phyloP scores from a whole-genome alignment of 768 basidiomycete genomes.

The Boletellus sp. region DNA sequence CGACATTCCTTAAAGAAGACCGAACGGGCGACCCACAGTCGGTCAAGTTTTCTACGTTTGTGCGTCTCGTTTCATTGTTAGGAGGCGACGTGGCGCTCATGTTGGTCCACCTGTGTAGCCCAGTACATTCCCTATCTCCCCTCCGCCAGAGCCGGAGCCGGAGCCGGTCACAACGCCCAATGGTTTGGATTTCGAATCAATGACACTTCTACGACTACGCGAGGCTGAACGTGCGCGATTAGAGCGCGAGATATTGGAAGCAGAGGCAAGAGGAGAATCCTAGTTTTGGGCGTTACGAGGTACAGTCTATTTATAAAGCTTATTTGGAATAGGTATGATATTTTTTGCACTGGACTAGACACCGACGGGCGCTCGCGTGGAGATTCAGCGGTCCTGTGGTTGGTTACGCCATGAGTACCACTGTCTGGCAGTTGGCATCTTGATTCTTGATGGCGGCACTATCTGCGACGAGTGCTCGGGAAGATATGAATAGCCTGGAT shows the following conservation, averaged over 20 bases:
- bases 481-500: no score
- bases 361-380: background rate
- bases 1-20: constrained; percentile 21
- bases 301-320: constrained; percentile 10
- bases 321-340: constrained; percentile 3
- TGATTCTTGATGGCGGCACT: no score
- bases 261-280: constrained; percentile 44
- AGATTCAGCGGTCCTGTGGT: background rate
- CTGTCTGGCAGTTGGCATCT: background rate
- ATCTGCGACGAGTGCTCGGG: background rate
- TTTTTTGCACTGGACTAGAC: background rate
- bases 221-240: constrained; percentile 77
- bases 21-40: constrained; percentile 3
- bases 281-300: constrained; percentile 10
- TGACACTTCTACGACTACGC: constrained; percentile 76
- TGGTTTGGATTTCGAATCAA: constrained; percentile 70
- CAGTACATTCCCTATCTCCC: constrained; percentile 12
- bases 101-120: constrained; percentile 13
- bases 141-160: constrained; percentile 20
- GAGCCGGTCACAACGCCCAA: no score
- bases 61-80: background rate
- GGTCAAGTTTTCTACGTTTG: constrained; percentile 46
- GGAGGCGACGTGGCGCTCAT: constrained; percentile 1
- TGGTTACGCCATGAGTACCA: background rate
- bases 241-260: constrained; percentile 72